Percentiles rank a stretch among this genome's conserved stretches.
Evolutionary conservation across 371 early-diverging fungal genomes (phyloP).

Genomic region (Mucor ambiguus): DNA sequence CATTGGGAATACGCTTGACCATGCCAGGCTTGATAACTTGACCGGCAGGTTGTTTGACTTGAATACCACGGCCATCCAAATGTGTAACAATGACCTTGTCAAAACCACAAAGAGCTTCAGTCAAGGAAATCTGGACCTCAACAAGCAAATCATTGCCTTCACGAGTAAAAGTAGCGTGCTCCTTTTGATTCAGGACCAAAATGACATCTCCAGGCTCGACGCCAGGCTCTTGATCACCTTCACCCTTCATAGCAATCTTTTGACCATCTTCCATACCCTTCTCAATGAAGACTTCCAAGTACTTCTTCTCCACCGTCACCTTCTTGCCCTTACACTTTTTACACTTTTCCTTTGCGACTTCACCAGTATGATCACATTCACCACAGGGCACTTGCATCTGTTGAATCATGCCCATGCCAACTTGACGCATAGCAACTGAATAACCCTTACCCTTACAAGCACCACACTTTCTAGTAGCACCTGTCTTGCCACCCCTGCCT

Average conservation of each 20-base stretch:
- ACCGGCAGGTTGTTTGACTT: constrained; percentile 87
- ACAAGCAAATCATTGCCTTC: constrained; percentile 76
- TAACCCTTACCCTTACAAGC: constrained; percentile 93
- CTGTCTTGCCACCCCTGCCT: constrained; percentile 80
- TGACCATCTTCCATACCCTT: constrained; percentile 93
- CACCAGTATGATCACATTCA: constrained; percentile 33
- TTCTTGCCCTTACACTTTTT: constrained; percentile 87
- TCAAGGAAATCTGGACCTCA: constrained; percentile 80
- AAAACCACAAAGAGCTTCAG: constrained; percentile 95
- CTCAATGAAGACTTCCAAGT: constrained; percentile 87
- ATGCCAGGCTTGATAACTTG: constrained; percentile 89
- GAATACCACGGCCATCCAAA: constrained; percentile 90
- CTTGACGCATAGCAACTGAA: constrained; percentile 84
- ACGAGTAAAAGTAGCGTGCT: constrained; percentile 79
- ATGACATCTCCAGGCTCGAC: constrained; percentile 88
- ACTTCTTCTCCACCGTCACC: constrained; percentile 82
- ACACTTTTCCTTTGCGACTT: constrained; percentile 80
- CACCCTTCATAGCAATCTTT: constrained; percentile 87
- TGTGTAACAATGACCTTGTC: constrained; percentile 79
- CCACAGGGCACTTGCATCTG: constrained; percentile 80
- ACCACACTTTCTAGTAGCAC: constrained; percentile 73
- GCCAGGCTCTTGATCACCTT: constrained; percentile 81
- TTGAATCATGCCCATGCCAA: constrained; percentile 96
- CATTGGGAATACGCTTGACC: constrained; percentile 81
- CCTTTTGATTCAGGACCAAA: constrained; percentile 82